Evolutionary conservation across 2,329 filamentous ascomycete species (phyloP).

Genomic region (Sphaerostilbella broomeana): DNA sequence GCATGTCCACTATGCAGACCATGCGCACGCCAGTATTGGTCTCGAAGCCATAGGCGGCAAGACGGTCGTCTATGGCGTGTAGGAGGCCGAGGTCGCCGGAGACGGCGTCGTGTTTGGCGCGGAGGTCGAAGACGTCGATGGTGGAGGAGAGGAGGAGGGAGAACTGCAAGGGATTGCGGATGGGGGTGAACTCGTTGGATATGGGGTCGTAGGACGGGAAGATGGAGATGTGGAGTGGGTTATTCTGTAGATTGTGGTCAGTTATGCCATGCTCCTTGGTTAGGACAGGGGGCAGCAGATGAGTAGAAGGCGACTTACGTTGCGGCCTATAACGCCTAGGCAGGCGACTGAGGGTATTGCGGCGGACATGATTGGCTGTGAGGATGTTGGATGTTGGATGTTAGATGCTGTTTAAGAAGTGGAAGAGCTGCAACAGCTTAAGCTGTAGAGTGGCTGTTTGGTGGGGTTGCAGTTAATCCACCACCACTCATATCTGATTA

Average conservation of each 20-base stretch:
- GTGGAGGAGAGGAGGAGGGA: slow-evolving; percentile 85
- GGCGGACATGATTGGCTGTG: slow-evolving; percentile 43
- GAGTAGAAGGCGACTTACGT: slow-evolving; percentile 48
- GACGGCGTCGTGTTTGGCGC: slow-evolving; percentile 61
- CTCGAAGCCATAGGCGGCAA: slow-evolving; percentile 92
- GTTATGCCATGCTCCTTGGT: too few species aligned
- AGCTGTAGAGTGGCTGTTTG: slow-evolving; percentile 7
- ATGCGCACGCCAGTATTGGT: slow-evolving; percentile 93
- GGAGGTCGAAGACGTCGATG: slow-evolving; percentile 88
- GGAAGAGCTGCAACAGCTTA: slow-evolving; percentile 11
- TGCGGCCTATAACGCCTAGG: slow-evolving; percentile 87
- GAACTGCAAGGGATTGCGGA: slow-evolving; percentile 77
- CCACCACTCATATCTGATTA: too few species aligned
- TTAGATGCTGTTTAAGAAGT: slow-evolving; percentile 1
- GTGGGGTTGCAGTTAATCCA: too few species aligned
- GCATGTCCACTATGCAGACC: slow-evolving; percentile 85
- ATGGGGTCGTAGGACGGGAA: slow-evolving; percentile 67
- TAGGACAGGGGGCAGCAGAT: too few species aligned
- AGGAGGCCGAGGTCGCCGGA: slow-evolving; percentile 87
- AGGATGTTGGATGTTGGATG: slow-evolving; percentile 9
- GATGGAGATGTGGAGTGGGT: slow-evolving; percentile 86
- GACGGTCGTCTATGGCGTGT: slow-evolving; percentile 86
- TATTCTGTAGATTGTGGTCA: too few species aligned
- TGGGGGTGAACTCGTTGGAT: slow-evolving; percentile 45
- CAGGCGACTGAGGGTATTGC: slow-evolving; percentile 79